Evolutionary conservation across 1,284 basidiomycete species (phyloP), one percentile per base, ranked within the genome.

Genomic region (Naganishia albida): DNA sequence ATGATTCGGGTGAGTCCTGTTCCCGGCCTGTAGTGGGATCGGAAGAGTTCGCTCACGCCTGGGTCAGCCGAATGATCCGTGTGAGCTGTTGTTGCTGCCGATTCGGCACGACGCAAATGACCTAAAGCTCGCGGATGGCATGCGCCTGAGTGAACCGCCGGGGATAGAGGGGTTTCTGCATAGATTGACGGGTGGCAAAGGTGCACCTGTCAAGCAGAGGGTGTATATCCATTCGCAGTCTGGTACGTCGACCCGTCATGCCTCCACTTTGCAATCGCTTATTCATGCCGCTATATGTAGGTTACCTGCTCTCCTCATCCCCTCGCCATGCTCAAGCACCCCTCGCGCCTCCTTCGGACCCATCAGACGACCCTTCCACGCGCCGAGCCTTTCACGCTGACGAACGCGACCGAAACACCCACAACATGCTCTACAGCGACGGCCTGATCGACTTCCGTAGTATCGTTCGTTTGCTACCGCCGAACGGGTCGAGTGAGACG

Each of bases 121-220:
- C 7, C 55, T 78, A 1, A 66, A 67, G 2, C 70, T 80, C 34
- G 74, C 75, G 46, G 75, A 77, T 54, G 74, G 75, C 0, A 73
- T 70, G 2, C 46, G 44, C 30, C 60, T 78, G 12, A 69, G 71
- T n/a, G 77, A 80, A 57, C 78, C 78, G 0, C 67, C 72, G 7
- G 73, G 71, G 6, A 59, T 80, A 1, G 78, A 80, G 60, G 78
- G 78, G 1, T 78, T 74, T 60, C 69, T 80, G 1, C 65, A 65
- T 18, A 71, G 76, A n/a, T 70, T 71, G 25, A 44, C 63, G 1
- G 56, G 62, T 44, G 72, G 67, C 15, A 60, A 59, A 18, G 44
- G 42, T 15, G 48, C 63, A 0, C 40, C 70, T 0, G 50, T 70
- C 2, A 74, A 71, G 55, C 72, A 72, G 39, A 54, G 69, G 1